Percentiles rank a stretch among this genome's conserved stretches.
Conservation (phyloP, 169 alveolate species). For the Plasmodium inui region DNA sequence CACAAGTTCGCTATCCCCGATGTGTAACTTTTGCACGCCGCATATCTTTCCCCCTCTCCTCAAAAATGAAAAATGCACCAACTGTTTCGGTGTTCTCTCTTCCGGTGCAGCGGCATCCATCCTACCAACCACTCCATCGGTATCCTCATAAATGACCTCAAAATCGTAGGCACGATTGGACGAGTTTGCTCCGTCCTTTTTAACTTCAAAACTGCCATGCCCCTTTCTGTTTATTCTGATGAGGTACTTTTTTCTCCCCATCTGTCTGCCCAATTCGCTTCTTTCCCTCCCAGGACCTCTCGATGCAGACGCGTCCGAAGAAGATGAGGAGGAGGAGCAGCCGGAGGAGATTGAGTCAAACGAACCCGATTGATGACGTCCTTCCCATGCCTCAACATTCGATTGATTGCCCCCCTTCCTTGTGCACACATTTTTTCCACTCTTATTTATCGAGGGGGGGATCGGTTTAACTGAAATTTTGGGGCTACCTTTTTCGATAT, state of each 20-base stretch:
- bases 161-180: background rate
- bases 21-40: conserved; percentile 2
- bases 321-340: no score
- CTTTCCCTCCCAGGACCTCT: background rate
- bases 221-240: conserved; percentile 46
- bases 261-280: background rate
- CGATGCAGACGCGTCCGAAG: background rate
- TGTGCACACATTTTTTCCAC: background rate
- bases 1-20: background rate
- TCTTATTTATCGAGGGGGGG: conserved; percentile 20
- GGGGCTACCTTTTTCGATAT: background rate
- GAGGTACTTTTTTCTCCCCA: conserved; percentile 23
- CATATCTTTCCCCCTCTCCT: conserved; percentile 18
- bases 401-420: background rate
- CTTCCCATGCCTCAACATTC: background rate
- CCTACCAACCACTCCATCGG: background rate
- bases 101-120: background rate
- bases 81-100: background rate
- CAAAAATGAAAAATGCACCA: conserved; percentile 38
- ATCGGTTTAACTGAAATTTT: background rate
- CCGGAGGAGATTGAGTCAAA: conserved; percentile 3
- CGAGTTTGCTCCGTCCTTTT: conserved; percentile 5
- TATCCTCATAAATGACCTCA: conserved; percentile 7
- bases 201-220: conserved; percentile 17
- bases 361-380: conserved; percentile 4